Base-by-base conservation (phyloP, 2,329 filamentous ascomycete species). In the Penicillium brasilianum region DNA sequence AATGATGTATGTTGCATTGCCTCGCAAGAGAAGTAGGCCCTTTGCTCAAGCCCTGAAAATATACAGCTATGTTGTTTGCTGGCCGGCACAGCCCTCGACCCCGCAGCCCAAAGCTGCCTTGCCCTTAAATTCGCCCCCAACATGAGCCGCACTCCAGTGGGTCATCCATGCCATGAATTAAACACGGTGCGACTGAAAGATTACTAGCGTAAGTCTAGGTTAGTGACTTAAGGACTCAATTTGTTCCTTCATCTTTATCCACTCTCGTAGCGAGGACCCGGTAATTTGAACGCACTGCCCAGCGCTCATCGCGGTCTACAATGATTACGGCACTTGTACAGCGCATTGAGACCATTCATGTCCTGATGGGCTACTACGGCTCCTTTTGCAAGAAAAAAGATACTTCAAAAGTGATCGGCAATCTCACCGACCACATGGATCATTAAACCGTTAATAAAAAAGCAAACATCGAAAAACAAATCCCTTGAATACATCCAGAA, bases 381-480 rank as follows among this genome's bases (percentile, higher is more conserved):
- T 32, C 20, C 22, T 11, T 28, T 32, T 5, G n/a, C 5, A 30
- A 44, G 22, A 32, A 54, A 30, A 9, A 14, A 44, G 16, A 44
- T 16, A 18, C 14, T 16, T 44, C 13, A 56, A 48, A 36, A 25
- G 32, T 18, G 28, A 54, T 54, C 53, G 39, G 53, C 13, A n/a
- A 37, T 56, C 18, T 25, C 39, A 16, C 43, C 32, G 43, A 56
- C 20, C 39, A 37, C 11, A 56, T 56, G 53, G 25, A 56, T 56
- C 46, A 57, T 46, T 41, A 57, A 34, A 41, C 25, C 46, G 25
- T 50, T n/a, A 39, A 41, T n/a, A n/a, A 39, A 41, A 22, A 41
- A 46, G 22, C 43, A 28, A 20, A 51, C 30, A 25, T 51, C 16
- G 20, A 50, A 50, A 34, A 51, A 20, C n/a, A 32, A 49, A 25